A percentile compares a stretch with the other conserved stretches of the same genome.
These are phyloP conservation scores for Candida saitoana DNA, from an alignment of 805 yeast genomes.

Conservation along the genomic window DNA sequence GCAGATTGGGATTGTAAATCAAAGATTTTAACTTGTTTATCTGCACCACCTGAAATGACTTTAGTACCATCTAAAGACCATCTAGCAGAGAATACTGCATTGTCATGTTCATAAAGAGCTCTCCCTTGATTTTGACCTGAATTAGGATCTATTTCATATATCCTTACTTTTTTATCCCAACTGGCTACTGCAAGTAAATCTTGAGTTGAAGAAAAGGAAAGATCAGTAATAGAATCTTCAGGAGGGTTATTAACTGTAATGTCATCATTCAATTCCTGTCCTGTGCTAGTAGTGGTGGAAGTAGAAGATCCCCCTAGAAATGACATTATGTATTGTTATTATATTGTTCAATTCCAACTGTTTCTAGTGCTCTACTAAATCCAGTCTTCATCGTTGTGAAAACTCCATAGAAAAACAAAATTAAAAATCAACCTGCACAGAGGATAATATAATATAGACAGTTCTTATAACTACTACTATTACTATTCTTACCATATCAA, in stretches of 20 bases:
- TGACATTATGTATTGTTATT: slow-evolving; percentile 25
- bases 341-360: background rate
- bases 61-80: slow-evolving; percentile 88
- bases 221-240: slow-evolving; percentile 83
- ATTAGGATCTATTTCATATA: slow-evolving; percentile 74
- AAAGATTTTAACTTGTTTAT: slow-evolving; percentile 77
- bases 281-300: slow-evolving; percentile 39
- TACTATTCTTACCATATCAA: no score
- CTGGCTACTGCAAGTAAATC: slow-evolving; percentile 78
- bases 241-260: slow-evolving; percentile 73
- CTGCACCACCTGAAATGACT: slow-evolving; percentile 58
- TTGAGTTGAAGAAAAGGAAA: slow-evolving; percentile 82
- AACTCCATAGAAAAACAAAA: no score
- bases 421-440: background rate
- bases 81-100: slow-evolving; percentile 75
- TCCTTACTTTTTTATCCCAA: slow-evolving; percentile 94
- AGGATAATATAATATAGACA: no score
- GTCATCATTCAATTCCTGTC: slow-evolving; percentile 66
- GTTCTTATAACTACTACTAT: no score
- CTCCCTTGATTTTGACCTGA: slow-evolving; percentile 81
- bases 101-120: slow-evolving; percentile 86
- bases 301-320: slow-evolving; percentile 24
- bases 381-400: no score
- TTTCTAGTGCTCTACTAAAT: background rate
- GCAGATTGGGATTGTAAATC: slow-evolving; percentile 80